phyloP scores from a whole-genome alignment of 306 rosid species.

The Sicyos edulis region DNA sequence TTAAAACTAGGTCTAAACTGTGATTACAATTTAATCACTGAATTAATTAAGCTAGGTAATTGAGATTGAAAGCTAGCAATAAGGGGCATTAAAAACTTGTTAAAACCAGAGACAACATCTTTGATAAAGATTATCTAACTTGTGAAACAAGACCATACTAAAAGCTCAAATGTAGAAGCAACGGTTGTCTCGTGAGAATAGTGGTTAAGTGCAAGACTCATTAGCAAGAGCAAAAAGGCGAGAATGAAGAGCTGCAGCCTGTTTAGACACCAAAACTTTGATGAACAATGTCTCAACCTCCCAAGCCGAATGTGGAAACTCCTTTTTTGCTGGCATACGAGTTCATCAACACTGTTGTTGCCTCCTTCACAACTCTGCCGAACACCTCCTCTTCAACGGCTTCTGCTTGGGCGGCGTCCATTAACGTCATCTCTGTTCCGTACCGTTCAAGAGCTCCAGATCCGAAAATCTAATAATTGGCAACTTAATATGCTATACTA shows the following conservation, averaged over 20 bases:
- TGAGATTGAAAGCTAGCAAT: too few relatives aligned
- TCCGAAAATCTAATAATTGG: slow-evolving; percentile 78
- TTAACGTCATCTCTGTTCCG: slow-evolving; percentile 65
- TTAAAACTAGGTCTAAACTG: too few relatives aligned
- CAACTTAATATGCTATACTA: too few relatives aligned
- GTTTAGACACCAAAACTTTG: slow-evolving; percentile 53
- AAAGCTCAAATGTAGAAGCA: neutral
- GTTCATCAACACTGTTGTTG: slow-evolving; percentile 60
- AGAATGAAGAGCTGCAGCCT: slow-evolving; percentile 53
- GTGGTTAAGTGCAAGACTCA: slow-evolving; percentile 39
- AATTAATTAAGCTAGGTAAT: too few relatives aligned
- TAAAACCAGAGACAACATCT: neutral
- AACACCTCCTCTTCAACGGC: slow-evolving; percentile 42
- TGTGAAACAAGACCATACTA: too few relatives aligned
- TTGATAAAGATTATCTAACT: neutral
- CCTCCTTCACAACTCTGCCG: slow-evolving; percentile 63
- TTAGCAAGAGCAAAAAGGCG: slow-evolving; percentile 53
- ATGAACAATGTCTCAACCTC: slow-evolving; percentile 81
- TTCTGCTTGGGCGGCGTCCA: slow-evolving; percentile 44
- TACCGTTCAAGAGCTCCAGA: slow-evolving; percentile 59
- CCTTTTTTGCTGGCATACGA: slow-evolving; percentile 60
- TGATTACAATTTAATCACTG: too few relatives aligned
- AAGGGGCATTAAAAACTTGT: neutral
- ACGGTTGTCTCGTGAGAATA: neutral
- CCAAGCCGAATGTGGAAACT: slow-evolving; percentile 67